Conservation (phyloP, 208 protist genomes). For the Wallacemonas collosoma region DNA sequence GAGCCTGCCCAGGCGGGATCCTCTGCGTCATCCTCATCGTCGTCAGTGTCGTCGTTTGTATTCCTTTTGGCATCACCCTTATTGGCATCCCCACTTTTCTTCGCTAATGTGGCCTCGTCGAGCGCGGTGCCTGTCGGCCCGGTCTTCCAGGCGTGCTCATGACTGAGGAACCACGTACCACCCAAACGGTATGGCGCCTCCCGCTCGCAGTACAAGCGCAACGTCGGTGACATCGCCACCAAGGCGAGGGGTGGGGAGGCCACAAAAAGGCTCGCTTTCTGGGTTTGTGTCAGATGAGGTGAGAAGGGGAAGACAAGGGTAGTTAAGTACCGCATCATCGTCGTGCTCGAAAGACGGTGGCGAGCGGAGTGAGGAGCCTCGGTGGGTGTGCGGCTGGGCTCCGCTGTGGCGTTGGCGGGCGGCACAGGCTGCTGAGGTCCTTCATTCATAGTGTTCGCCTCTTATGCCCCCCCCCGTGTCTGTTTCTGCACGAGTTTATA, state of each 20-base stretch:
- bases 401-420: no score
- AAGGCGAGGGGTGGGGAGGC: conserved; percentile 2
- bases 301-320: conserved; percentile 3
- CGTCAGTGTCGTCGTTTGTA: neutral
- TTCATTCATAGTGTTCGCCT: no score
- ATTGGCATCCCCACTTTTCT: neutral
- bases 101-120: neutral
- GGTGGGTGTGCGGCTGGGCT: no score
- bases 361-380: neutral
- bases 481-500: no score
- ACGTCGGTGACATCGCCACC: conserved; percentile 4
- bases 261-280: conserved; percentile 11
- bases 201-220: conserved; percentile 14
- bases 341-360: neutral
- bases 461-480: no score
- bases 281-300: neutral
- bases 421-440: no score
- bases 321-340: neutral
- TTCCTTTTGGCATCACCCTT: neutral
- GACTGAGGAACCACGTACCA: conserved; percentile 15
- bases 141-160: conserved; percentile 2
- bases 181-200: conserved; percentile 9
- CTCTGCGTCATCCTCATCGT: conserved; percentile 1
- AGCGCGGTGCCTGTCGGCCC: neutral
- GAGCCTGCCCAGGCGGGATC: conserved; percentile 10